These are phyloP conservation scores for Ajuga reptans DNA, from an alignment of 305 asterid genomes.

Conservation along the genomic window DNA sequence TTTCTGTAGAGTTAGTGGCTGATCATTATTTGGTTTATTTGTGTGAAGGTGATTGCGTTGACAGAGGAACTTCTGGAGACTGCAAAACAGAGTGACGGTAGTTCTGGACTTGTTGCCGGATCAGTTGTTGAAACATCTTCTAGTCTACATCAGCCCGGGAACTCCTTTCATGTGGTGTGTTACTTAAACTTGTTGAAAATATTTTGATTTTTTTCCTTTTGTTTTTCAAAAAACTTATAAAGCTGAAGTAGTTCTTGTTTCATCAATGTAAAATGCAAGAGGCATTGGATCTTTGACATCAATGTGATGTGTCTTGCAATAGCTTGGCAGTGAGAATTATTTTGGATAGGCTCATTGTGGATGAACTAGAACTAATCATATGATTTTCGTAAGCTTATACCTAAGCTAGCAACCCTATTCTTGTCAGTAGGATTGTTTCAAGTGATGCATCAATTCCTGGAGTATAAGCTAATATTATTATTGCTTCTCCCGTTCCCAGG, in stretches of 20 bases:
- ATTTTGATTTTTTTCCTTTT: neutral
- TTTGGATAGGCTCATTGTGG: neutral
- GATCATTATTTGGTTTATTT: constrained; percentile 23
- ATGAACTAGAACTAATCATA: neutral
- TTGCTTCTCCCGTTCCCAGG: neutral
- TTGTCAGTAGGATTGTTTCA: neutral
- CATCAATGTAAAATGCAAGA: neutral
- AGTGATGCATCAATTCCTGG: neutral
- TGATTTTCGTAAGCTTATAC: neutral
- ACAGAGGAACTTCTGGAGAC: constrained; percentile 91
- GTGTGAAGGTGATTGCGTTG: constrained; percentile 76
- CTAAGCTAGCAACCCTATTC: neutral
- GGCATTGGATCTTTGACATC: neutral
- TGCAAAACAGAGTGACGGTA: constrained; percentile 56
- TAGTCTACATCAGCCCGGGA: constrained; percentile 35
- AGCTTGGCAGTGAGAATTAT: neutral
- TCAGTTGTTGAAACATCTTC: constrained; percentile 46
- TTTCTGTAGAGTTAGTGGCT: constrained; percentile 9
- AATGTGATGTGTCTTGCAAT: neutral
- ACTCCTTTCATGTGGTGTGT: constrained; percentile 43
- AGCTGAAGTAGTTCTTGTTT: neutral
- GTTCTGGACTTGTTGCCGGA: constrained; percentile 41
- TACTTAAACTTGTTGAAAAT: constrained; percentile 2
- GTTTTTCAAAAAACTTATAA: neutral
- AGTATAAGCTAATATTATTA: neutral